These are phyloP conservation scores for Begonia peltatifolia DNA, from an alignment of 306 rosid genomes.

Conservation along the genomic window DNA sequence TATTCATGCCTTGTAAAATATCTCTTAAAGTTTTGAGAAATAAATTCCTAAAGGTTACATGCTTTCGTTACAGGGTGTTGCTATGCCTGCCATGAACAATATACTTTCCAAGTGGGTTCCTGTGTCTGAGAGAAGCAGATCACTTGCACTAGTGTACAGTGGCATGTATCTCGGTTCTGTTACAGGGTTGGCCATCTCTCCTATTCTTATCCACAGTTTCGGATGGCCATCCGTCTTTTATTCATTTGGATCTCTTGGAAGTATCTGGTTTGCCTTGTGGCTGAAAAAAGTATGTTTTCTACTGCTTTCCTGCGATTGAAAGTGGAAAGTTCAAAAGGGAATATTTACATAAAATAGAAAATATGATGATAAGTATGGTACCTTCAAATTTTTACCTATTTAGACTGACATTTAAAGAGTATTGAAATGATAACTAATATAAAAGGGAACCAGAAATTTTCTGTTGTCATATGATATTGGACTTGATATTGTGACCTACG, in stretches of 20 bases:
- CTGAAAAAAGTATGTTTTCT: constrained; percentile 46
- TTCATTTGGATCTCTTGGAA: constrained; percentile 93
- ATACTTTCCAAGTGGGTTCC: constrained; percentile 91
- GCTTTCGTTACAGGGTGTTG: constrained; percentile 73
- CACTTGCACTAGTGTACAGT: constrained; percentile 85
- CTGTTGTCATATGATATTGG: background rate
- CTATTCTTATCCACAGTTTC: constrained; percentile 53
- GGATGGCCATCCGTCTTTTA: constrained; percentile 97
- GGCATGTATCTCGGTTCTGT: constrained; percentile 99
- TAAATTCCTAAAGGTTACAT: constrained; percentile 1
- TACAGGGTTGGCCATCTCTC: constrained; percentile 77
- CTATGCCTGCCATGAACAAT: constrained; percentile 99
- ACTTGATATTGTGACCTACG: constrained; percentile 4
- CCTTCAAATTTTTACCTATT: too few relatives aligned
- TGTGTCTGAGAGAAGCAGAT: constrained; percentile 94
- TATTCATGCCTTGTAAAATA: background rate
- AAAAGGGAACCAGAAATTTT: too few relatives aligned
- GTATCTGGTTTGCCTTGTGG: constrained; percentile 91
- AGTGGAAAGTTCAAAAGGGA: too few relatives aligned
- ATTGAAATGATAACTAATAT: too few relatives aligned
- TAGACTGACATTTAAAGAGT: too few relatives aligned
- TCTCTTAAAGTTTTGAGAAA: background rate
- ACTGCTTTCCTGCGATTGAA: constrained; percentile 7
- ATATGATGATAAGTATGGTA: too few relatives aligned
- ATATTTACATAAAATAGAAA: too few relatives aligned